Percentiles rank a stretch among this genome's conserved stretches.
These are phyloP conservation scores for Cordyceps javanica DNA, from an alignment of 2,329 filamentous ascomycete species.

Conservation along the genomic window DNA sequence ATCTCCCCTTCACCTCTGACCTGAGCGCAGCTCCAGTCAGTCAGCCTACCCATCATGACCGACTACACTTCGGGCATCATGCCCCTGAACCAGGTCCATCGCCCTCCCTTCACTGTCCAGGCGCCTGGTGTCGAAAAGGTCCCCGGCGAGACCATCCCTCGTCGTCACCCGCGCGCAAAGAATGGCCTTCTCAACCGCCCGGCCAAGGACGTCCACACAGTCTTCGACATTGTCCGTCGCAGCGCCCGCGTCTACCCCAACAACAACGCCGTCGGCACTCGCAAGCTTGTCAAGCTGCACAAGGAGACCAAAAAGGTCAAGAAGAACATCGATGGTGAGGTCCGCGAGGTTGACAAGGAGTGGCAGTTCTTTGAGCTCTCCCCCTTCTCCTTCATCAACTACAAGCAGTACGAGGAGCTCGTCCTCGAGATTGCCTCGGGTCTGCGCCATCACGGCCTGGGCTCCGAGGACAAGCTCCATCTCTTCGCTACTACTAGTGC, in stretches of 20 bases:
- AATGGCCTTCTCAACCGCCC: slow-evolving; percentile 63
- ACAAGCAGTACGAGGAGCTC: slow-evolving; percentile 69
- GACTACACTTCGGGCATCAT: slow-evolving; percentile 38
- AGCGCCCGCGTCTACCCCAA: slow-evolving; percentile 58
- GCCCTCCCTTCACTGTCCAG: slow-evolving; percentile 70
- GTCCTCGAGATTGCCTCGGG: slow-evolving; percentile 65
- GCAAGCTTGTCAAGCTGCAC: slow-evolving; percentile 71
- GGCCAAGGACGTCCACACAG: slow-evolving; percentile 63
- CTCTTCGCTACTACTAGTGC: slow-evolving; percentile 79
- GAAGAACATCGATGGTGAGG: slow-evolving; percentile 77
- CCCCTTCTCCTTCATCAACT: slow-evolving; percentile 68
- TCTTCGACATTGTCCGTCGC: slow-evolving; percentile 71
- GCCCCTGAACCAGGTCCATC: slow-evolving; percentile 55
- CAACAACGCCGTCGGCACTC: slow-evolving; percentile 61
- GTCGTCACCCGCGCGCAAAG: slow-evolving; percentile 65
- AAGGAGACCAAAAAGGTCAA: slow-evolving; percentile 83
- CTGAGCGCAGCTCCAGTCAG: background rate
- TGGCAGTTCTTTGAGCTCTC: slow-evolving; percentile 88
- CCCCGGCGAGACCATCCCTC: slow-evolving; percentile 77
- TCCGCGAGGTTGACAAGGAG: slow-evolving; percentile 78
- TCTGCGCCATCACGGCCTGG: slow-evolving; percentile 67
- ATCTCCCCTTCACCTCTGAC: background rate
- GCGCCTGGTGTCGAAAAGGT: slow-evolving; percentile 60
- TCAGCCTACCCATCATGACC: slow-evolving; percentile 21
- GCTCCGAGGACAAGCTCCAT: slow-evolving; percentile 63